Evolutionary conservation across 129 eudicot genomes (phyloP), one percentile per base, ranked within the genome.

Genomic region (Calendula officinalis): DNA sequence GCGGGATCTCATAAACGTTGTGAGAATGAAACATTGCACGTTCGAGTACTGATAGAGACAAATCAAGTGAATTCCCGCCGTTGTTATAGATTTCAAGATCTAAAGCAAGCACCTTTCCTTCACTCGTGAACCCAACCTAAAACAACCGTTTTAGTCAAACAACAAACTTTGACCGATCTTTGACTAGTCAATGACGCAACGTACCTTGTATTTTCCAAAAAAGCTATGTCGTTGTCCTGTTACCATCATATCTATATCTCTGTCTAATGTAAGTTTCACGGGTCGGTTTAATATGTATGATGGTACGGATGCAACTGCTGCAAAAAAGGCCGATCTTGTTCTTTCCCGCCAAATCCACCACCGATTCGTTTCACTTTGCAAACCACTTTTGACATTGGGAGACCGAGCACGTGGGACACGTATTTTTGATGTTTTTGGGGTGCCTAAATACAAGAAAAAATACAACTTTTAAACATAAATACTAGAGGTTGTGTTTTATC

Each of bases 331-430:
- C 6, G 95, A 83, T 38, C 99, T 80, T 15, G 97, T 94, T 94
- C 99, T 66, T 94, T 94, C 46, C 99, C 99, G 15, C 99, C 99
- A 78, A 94, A 94, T 49, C 99, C 99, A 78, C 99, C 99, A 49
- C 99, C 99, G 62, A 94, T 74, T 76, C 99, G 79, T 79, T 94
- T 94, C 62, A 87, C 87, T 73, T 82, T 94, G 92, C 99, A 94
- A 33, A 94, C 97, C 60, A 94, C 97, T 80, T 88, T 94, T 17
- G 99, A 94, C 99, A 94, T 94, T 5, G 99, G 97, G 64, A 94
- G 95, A 48, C 97, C 99, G 56, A 94, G 99, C 69, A 83, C 97
- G 65, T 73, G 90, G 14, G 97, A 46, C 35, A 94, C 97, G 63
- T 94, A 88, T 70, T 89, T 86, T 70, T 94, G 99, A 80, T 94